Base-by-base conservation (phyloP, 2,329 filamentous ascomycete genomes). In the Aspergillus sp. region DNA sequence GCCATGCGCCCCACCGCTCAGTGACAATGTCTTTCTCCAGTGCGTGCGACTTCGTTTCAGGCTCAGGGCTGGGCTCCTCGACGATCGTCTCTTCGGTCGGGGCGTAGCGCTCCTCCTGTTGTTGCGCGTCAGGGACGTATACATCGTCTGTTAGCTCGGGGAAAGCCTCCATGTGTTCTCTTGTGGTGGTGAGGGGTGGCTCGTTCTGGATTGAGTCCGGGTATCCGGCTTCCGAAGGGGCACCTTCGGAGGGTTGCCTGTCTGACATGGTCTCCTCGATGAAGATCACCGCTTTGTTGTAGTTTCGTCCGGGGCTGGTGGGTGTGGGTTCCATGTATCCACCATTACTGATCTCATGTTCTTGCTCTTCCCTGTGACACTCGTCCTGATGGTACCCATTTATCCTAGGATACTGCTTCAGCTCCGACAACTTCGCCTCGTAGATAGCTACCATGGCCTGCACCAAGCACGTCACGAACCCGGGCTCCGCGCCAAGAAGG, bases 391-490 rank as follows among this genome's bases (percentile, higher is more conserved):
- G 53, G 5, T 47, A 17, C 6, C 53, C 53, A n/a, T 41, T 55
- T 9, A 30, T 23, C 39, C 17, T 12, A 2, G 53, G 39, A 17
- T 19, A 15, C 53, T 55, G 25, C 53, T 55, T 45, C 25, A 55
- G 3, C 39, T 55, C 53, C 23, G 39, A 28, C 9, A 55, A 7
- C 39, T 45, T 47, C 2, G 53, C 53, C 53, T 55, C 53, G 8
- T 55, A 55, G 4, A 55, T 55, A 12, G 28, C 41, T 5, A 55
- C 53, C 39, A 55, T 30, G 2, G 53, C 53, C 53, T 47, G 53
- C n/a, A 55, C 53, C 53, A 55, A 21, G 17, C 41, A 55, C 3
- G 25, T 41, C 28, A 45, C 53, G 9, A 55, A 55, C 9, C 53
- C 53, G 0, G 53, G 41, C 28, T 55, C 53, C n/a, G 39, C 53